phyloP scores from a whole-genome alignment of 352 stramenopile genomes.

The Salisapilia sapeloensis region DNA sequence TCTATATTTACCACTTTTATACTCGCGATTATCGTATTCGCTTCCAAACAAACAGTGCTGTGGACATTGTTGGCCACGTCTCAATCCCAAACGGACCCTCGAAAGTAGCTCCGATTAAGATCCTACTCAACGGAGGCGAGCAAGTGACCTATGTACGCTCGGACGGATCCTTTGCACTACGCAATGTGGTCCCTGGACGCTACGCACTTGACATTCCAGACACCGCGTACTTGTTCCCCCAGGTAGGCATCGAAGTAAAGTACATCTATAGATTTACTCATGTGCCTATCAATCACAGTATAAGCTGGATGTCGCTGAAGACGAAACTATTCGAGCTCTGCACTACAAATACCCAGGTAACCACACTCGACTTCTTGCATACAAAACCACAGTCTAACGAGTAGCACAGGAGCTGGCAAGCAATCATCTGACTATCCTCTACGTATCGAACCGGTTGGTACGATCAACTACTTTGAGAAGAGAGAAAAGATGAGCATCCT shows the following conservation, averaged over 20 bases:
- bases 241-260: constrained; percentile 7
- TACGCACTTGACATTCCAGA: constrained; percentile 67
- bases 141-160: constrained; percentile 42
- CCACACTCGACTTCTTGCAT: too few relatives aligned
- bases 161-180: constrained; percentile 56
- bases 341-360: constrained; percentile 67
- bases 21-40: too few relatives aligned
- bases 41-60: too few relatives aligned
- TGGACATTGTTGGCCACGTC: constrained; percentile 1
- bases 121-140: constrained; percentile 60
- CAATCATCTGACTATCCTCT: constrained; percentile 40
- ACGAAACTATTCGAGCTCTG: constrained; percentile 36
- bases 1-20: too few relatives aligned
- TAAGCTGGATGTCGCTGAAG: constrained; percentile 34
- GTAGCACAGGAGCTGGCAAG: constrained; percentile 26
- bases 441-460: constrained; percentile 32
- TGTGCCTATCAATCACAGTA: constrained; percentile 10
- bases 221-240: constrained; percentile 50
- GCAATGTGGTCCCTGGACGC: constrained; percentile 41
- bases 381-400: background rate
- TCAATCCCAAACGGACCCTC: constrained; percentile 11
- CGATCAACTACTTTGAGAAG: constrained; percentile 43
- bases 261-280: constrained; percentile 3
- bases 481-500: constrained; percentile 72
- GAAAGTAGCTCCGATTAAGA: constrained; percentile 36